A percentile compares a stretch with the other conserved stretches of the same genome.
Conservation (phyloP, 139 green algal genomes). For the Bryopsis sp. region DNA sequence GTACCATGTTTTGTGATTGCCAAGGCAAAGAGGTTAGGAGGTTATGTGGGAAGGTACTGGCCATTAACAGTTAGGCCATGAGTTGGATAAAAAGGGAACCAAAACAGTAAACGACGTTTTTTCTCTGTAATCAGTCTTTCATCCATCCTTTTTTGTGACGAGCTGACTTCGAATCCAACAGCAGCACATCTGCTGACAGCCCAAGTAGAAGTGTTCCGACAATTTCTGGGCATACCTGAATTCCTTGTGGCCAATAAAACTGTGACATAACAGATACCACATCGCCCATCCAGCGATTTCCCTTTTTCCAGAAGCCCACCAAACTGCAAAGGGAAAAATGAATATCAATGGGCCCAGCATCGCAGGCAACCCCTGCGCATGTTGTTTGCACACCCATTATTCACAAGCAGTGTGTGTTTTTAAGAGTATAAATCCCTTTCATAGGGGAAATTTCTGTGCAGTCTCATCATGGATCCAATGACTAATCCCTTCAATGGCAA, state of each 20-base stretch:
- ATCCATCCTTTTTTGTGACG: too few species aligned
- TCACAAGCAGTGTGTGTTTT: background rate
- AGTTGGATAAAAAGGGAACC: too few species aligned
- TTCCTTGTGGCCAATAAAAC: slow-evolving; percentile 48
- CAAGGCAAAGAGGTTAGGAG: too few species aligned
- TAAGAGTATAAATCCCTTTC: background rate
- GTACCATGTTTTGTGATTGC: too few species aligned
- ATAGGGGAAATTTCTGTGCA: slow-evolving; percentile 3
- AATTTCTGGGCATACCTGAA: too few species aligned
- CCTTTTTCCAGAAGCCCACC: background rate
- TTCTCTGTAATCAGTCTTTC: too few species aligned
- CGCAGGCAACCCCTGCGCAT: background rate
- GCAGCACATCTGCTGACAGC: too few species aligned
- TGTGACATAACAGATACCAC: slow-evolving; percentile 20
- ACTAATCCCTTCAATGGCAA: background rate
- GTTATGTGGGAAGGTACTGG: too few species aligned
- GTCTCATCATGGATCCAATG: background rate
- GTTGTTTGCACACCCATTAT: background rate
- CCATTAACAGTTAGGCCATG: too few species aligned
- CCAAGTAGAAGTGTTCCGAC: too few species aligned
- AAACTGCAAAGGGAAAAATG: slow-evolving; percentile 9
- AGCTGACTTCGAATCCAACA: too few species aligned
- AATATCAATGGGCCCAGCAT: background rate
- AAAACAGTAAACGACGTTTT: too few species aligned
- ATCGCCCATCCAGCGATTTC: background rate